Percentiles rank a stretch among this genome's conserved stretches.
phyloP scores from a whole-genome alignment of 352 stramenopile genomes.

The Phytophthora hibernalis region DNA sequence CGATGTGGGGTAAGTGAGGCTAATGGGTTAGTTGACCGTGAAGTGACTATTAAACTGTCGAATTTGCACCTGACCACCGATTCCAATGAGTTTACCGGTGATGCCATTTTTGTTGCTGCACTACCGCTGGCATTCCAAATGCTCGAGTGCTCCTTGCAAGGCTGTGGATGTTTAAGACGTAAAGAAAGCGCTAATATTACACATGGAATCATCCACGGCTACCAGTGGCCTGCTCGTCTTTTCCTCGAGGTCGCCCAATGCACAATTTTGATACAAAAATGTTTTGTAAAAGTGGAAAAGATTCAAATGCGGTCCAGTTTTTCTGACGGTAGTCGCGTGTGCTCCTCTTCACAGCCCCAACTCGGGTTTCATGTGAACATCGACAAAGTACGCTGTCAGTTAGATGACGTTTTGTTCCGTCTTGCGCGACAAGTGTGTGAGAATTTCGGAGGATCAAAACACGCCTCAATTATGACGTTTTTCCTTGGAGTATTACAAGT shows the following conservation, averaged over 20 bases:
- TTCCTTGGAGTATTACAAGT: slow-evolving; percentile 68
- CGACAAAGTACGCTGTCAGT: slow-evolving; percentile 54
- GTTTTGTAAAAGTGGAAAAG: slow-evolving; percentile 45
- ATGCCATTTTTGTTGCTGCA: slow-evolving; percentile 68
- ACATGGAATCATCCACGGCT: neutral
- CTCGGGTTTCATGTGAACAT: slow-evolving; percentile 50
- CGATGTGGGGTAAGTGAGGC: slow-evolving; percentile 23
- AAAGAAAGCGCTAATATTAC: neutral
- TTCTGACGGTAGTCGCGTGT: slow-evolving; percentile 57
- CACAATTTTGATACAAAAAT: slow-evolving; percentile 38
- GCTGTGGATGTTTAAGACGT: slow-evolving; percentile 51
- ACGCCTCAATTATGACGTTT: slow-evolving; percentile 25
- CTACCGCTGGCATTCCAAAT: slow-evolving; percentile 75
- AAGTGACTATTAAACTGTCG: slow-evolving; percentile 41
- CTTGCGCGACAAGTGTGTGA: slow-evolving; percentile 23
- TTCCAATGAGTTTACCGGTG: slow-evolving; percentile 67
- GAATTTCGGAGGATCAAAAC: slow-evolving; percentile 3
- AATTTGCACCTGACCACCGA: slow-evolving; percentile 65
- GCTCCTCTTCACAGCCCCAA: slow-evolving; percentile 54
- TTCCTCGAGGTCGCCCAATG: slow-evolving; percentile 53
- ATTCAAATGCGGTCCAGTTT: slow-evolving; percentile 56
- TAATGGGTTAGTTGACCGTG: slow-evolving; percentile 14
- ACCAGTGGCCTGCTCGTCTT: slow-evolving; percentile 28
- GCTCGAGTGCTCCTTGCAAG: slow-evolving; percentile 70
- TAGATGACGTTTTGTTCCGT: slow-evolving; percentile 39